These are phyloP conservation scores for Yarrowia sp. DNA, from an alignment of 805 yeast species.

Conservation along the genomic window DNA sequence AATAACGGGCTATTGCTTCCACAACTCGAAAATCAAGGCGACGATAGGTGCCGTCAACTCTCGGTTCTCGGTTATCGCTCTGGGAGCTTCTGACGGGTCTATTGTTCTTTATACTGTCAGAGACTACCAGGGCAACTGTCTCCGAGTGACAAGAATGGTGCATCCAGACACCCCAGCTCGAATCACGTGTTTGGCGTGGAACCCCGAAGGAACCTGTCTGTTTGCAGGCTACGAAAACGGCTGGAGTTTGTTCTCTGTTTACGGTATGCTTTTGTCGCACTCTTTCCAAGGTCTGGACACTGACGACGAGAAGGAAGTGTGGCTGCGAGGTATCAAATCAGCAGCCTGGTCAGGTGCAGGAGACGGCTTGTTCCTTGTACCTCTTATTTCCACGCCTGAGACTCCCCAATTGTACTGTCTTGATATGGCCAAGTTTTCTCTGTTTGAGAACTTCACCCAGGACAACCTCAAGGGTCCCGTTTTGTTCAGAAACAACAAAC, in stretches of 20 bases:
- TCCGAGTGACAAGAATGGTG: conserved; percentile 48
- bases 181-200: conserved; percentile 49
- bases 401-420: conserved; percentile 8
- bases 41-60: conserved; percentile 51
- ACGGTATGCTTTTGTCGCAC: conserved; percentile 57
- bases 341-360: conserved; percentile 52
- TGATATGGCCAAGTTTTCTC: conserved; percentile 27
- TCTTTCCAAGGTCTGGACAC: conserved; percentile 47
- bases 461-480: conserved; percentile 55
- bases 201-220: conserved; percentile 51
- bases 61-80: conserved; percentile 53
- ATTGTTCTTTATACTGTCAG: conserved; percentile 52
- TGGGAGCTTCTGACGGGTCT: conserved; percentile 53
- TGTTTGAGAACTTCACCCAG: conserved; percentile 42
- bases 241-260: conserved; percentile 58
- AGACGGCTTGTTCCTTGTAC: conserved; percentile 51
- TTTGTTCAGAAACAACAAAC: conserved; percentile 52
- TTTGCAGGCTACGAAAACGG: conserved; percentile 52
- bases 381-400: conserved; percentile 34
- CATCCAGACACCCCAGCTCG: conserved; percentile 45
- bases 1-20: conserved; percentile 35
- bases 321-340: conserved; percentile 45
- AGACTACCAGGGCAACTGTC: conserved; percentile 49
- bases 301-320: conserved; percentile 43
- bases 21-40: conserved; percentile 40